Base-by-base conservation (phyloP, 1,284 basidiomycete species). In the Malassezia pachydermatis region DNA sequence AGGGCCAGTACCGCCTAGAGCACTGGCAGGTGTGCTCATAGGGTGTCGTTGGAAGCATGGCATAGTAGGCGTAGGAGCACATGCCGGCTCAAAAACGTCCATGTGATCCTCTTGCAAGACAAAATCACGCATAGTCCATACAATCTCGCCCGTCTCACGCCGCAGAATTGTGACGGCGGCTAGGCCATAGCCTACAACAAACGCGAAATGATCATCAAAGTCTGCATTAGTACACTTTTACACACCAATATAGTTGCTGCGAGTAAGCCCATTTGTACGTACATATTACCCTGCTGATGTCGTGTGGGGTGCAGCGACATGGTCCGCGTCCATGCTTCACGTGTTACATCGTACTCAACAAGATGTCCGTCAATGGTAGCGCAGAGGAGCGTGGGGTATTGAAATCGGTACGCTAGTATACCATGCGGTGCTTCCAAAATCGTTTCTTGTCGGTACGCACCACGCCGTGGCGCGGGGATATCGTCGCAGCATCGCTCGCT, bases 181-280 rank as follows among this genome's bases (percentile, higher is more conserved):
- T 22, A 45, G 54, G 8, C 59, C 59, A 7, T 41, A 16, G 8
- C 63, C 63, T 20, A 43, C 50, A 35, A 67, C 50, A 30, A 63
- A 67, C 17, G 62, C 51, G 27, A 56, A 63, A 9, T 60, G 47
- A 39, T 64, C 57, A 44, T 67, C 64, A 53, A 63, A 63, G 41
- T 66, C 63, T 38, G 36, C 13, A 24, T 38, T 14, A 38, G 36
- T 24, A 20, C 16, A 7, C 14, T 20, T n/a, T 10, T 22, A 38
- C 36, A 32, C 34, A 34, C 27, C 41, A 33, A 67, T 57, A 44
- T 67, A 67, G 39, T 48, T 58, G 33, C 27, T 29, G 40, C 27
- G 29, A 23, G 25, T 28, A 24, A n/a, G n/a, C n/a, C 22, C 5
- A 2, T 5, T 11, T 13, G 11, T 14, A 38, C 36, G 36, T 38